Base-by-base conservation (phyloP, 306 rosid genomes). In the Pterocarpus santalinus region DNA sequence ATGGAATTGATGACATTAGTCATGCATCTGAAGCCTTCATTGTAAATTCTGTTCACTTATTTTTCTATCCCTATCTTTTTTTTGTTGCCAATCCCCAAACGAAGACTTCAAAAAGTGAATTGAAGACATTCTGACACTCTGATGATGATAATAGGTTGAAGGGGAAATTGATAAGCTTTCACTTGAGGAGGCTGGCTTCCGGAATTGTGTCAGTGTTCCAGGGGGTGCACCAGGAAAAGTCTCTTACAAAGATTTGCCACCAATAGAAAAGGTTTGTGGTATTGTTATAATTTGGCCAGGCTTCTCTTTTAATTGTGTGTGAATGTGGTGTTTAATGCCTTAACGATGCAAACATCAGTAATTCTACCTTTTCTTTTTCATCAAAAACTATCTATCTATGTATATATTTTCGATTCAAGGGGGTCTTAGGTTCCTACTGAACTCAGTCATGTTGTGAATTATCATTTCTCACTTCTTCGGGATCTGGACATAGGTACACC, bases 131-230 rank as follows among this genome's bases (percentile, higher is more conserved):
- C 34, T 76, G 72, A 76, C 75, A 13, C 16, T 85, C 65, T 66
- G 46, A 43, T 81, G 66, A 74, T 78, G 73, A 62, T 60, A 33
- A 73, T 83, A 95, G 97, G 99, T 93, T 71, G 99, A 95, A 81
- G 97, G 99, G 68, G 99, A 95, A 85, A 68, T 89, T 65, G 99
- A 95, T 80, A 95, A 95, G 90, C 97, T 95, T 84, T 95, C 99
- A 34, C 82, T 93, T 41, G 97, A 93, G 84, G 99, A 95, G 81
- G 97, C 94, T 82, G 99, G 97, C 75, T 87, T 91, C 81, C 84
- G n/a, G 71, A 91, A 91, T 79, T 95, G 99, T 83, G 95, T 93
- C 5, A 93, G 97, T 87, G 97, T 89, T 77, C 99, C 99, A 58
- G 88, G 81, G 32, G 99, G 97, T 83, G 99, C 97, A 8, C 92